phyloP scores from a whole-genome alignment of 257 asterid species.

The Primulina huaijiensis region DNA sequence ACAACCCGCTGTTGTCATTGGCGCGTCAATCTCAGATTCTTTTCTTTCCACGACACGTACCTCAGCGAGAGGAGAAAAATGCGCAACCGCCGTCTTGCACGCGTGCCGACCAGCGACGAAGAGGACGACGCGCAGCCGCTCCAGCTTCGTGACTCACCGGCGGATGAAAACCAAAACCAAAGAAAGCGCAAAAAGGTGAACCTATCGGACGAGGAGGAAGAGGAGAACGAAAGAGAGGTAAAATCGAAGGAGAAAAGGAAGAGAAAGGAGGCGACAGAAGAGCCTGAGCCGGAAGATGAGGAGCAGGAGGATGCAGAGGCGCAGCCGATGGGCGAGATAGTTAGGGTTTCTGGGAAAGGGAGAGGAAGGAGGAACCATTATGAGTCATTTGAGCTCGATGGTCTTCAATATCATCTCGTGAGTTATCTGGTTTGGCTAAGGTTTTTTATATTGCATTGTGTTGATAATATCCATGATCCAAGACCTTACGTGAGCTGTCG shows the following conservation, averaged over 20 bases:
- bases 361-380: slow-evolving; percentile 46
- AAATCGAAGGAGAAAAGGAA: slow-evolving; percentile 28
- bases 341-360: slow-evolving; percentile 75
- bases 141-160: slow-evolving; percentile 27
- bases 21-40: neutral
- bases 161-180: slow-evolving; percentile 25
- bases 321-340: slow-evolving; percentile 57
- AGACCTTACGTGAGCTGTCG: too few relatives aligned
- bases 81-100: slow-evolving; percentile 56
- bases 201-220: slow-evolving; percentile 38
- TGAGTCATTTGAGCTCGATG: slow-evolving; percentile 66
- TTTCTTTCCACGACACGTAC: neutral
- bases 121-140: slow-evolving; percentile 39
- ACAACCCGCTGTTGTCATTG: neutral
- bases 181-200: slow-evolving; percentile 44
- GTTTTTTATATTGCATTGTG: neutral
- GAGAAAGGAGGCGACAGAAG: slow-evolving; percentile 32
- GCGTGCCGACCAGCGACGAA: slow-evolving; percentile 55
- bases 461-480: neutral
- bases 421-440: slow-evolving; percentile 21
- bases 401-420: slow-evolving; percentile 68
- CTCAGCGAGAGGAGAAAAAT: slow-evolving; percentile 15
- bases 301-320: slow-evolving; percentile 54
- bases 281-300: slow-evolving; percentile 30
- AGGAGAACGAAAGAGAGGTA: slow-evolving; percentile 35